Evolutionary conservation across 2,329 filamentous ascomycete genomes (phyloP).

Genomic region (Cordyceps cateniannulata): DNA sequence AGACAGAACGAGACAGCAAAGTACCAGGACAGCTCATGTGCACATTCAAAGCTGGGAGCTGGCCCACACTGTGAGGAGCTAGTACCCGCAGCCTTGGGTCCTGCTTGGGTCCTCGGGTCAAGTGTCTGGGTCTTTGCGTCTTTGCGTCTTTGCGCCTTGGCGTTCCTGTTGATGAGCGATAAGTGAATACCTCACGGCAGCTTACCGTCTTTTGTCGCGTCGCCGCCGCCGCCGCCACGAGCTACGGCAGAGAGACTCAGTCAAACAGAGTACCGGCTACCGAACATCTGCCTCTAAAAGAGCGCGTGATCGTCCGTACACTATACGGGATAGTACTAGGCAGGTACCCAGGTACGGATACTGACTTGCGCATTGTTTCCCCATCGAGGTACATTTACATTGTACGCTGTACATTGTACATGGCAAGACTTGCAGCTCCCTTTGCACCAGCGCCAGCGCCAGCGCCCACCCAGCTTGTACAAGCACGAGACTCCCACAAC

Average conservation of each 20-base stretch:
- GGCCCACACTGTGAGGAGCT: constrained; percentile 6
- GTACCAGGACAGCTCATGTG: neutral
- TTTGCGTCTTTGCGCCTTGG: neutral
- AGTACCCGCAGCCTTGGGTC: constrained; percentile 10
- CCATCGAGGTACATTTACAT: neutral
- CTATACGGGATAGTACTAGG: neutral
- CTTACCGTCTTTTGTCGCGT: constrained; percentile 11
- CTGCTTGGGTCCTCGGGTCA: neutral
- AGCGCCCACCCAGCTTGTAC: neutral
- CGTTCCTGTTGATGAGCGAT: neutral
- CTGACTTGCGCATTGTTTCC: neutral
- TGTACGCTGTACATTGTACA: constrained; percentile 2
- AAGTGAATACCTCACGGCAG: neutral
- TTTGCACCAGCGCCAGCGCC: neutral
- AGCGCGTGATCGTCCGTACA: neutral
- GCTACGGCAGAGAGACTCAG: neutral
- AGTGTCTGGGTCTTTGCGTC: neutral
- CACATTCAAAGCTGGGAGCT: neutral
- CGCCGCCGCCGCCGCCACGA: neutral
- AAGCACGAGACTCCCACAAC: neutral
- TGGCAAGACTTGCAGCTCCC: neutral
- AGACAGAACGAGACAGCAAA: neutral
- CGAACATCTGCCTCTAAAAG: neutral
- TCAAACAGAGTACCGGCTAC: neutral
- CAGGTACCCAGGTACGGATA: neutral